Evolutionary conservation across 163 green algal species (phyloP), one percentile per base, ranked within the genome.

Genomic region (Trebouxiophyceae sp.): DNA sequence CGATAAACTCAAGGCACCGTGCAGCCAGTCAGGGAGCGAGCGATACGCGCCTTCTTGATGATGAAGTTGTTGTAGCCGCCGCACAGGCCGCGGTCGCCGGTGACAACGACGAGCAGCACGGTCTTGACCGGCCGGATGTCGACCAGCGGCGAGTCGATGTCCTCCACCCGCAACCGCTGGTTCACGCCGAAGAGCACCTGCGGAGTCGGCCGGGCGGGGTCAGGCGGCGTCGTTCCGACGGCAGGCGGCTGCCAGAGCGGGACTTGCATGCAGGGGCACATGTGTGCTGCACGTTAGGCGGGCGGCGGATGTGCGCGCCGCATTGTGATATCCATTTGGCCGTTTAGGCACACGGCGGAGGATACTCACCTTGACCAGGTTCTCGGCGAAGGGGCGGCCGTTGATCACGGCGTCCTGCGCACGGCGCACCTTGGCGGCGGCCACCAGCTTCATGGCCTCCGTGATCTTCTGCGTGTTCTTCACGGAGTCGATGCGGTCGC

Each of bases 391-490:
- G 57, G 94, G 94, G 61, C 94, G 87, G 56, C 89, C 91, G 74
- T 94, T 94, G 31, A 98, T 83, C 20, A 99, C 94, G 19, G 94
- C 94, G 55, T 96, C 92, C 84, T 99, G 94, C 26, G 94, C 94
- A 57, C 93, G 85, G 69, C 94, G 87, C 44, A 99, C 94, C 79
- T 99, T 99, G 64, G 94, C 94, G 45, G 94, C 94, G 65, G 94
- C 91, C 45, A 99, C 94, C 64, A 99, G 87, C 84, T 99, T 99
- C 94, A 99, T 99, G 61, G 94, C 94, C 66, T 98, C 94, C 20
- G 94, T 99, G 80, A 99, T 99, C 85, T 99, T 99, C 77, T 96
- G 81, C 30, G 94, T 99, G 83, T 96, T 97, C 74, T 95, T 96
- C 12, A 99, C 91, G 5, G 91, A 97, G 26, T 70, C 80, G 68